Evolutionary conservation across 1,139 yeast species (phyloP), one percentile per base, ranked within the genome.

Genomic region (Wickerhamiella pararugosa): DNA sequence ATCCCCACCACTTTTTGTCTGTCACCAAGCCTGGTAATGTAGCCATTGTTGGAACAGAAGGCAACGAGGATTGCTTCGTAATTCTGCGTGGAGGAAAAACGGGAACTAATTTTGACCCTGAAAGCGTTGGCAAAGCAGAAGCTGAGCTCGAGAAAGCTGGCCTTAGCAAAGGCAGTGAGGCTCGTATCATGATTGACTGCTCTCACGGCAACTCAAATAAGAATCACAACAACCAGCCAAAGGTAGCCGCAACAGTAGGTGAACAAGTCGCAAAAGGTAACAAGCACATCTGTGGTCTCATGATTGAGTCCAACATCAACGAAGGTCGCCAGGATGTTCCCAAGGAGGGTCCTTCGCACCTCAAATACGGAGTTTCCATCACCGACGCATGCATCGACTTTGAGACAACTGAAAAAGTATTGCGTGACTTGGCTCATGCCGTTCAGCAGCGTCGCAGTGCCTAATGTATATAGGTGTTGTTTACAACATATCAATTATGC

Each of bases 381-480:
- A 90, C 98, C 32, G 97, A 90, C 63, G 95, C 95, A 32, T 90
- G 98, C 70, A 86, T 90, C 50, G 74, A 82, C 52, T 83, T 94
- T 82, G 87, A 80, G 37, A 71, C 75, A 47, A 90, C 97, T 32
- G 86, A 72, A 49, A 68, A 65, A 10, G 90, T 83, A 42, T 70
- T 90, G 55, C 70, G 71, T 46, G 66, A 66, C 34, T 73, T 90
- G 55, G 79, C 96, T 28, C 73, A 73, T 45, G 92, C 94, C 45
- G 90, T 87, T 32, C 75, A 75, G 60, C 70, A 70, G 45, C 79
- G 94, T 70, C 78, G 96, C 67, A 15, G 29, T n/a, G 34, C 34
- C 7, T 32, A 32, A 21, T 10, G 34, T 15, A 29, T 29, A 9
- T 29, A 29, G 8, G n/a, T 28, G 11, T 8, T 15, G 21, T 15